Evolutionary conservation across 768 basidiomycete species (phyloP), one percentile per base, ranked within the genome.

Genomic region (Ramaria sp.): DNA sequence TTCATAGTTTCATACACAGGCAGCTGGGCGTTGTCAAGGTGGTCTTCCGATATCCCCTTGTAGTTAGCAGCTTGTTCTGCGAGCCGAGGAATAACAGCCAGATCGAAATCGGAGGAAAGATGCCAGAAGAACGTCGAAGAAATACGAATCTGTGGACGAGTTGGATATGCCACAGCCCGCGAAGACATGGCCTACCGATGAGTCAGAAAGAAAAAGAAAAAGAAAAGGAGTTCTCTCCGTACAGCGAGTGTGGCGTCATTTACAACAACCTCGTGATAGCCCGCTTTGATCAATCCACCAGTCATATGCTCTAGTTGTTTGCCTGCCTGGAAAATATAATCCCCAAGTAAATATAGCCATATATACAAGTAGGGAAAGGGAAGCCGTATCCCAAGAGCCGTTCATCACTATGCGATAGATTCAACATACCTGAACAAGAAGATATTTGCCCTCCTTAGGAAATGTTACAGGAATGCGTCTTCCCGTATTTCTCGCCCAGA

Each of bases 121-220:
- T 93, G 91, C 87, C 88, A 95, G 73, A 96, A 96, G 68, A 94
- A 93, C 0, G 93, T 97, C 1, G 90, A 94, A 2, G 92, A 94
- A 59, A 98, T 93, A n/a, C 94, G 84, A 60, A 94, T 89, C 34
- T 86, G 71, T 12, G 94, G 94, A n/a, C 94, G 82, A 52, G 79
- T 75, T 1, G 90, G 82, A 56, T 70, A 72, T 56, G 77, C 71
- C 10, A 60, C 59, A 60, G 75, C 83, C 39, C 86, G 77, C 50
- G 71, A 69, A 52, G 79, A 75, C 48, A 93, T 81, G 15, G 78
- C 73, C 85, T 90, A 50, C 10, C 39, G 49, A 37, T 52, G 6
- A 20, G 20, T 51, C 51, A 48, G 8, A 22, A 15, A 22, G 18
- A 37, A 12, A 16, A n/a, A 27, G 10, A 20, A 41, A 36, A 28